Evolutionary conservation across 345 rosid species (phyloP).

Genomic region (Lenwebbia sp.): DNA sequence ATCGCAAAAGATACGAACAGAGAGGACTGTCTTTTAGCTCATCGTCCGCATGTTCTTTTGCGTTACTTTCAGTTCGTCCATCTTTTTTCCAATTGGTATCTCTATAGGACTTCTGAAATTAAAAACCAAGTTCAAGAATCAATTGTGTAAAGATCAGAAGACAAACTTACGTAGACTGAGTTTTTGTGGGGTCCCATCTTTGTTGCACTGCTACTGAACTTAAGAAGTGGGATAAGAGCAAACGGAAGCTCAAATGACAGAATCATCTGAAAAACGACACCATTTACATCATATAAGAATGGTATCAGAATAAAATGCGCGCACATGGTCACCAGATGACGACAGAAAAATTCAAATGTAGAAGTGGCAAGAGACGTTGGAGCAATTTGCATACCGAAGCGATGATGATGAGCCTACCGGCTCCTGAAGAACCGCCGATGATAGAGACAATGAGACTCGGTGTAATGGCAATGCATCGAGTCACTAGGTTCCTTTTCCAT

Average conservation of each 20-base stretch:
- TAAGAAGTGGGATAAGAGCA: constrained; percentile 66
- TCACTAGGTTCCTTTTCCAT: too few species aligned
- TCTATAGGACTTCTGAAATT: neutral
- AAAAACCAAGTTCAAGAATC: neutral
- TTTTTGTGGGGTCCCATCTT: too few species aligned
- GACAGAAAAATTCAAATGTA: constrained; percentile 35
- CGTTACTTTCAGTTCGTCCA: neutral
- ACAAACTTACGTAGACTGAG: too few species aligned
- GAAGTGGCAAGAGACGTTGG: too few species aligned
- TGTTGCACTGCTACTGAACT: constrained; percentile 52
- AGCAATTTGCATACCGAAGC: too few species aligned
- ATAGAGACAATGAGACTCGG: too few species aligned
- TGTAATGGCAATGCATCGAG: too few species aligned
- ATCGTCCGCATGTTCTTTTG: neutral
- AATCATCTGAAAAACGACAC: constrained; percentile 30
- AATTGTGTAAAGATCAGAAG: too few species aligned
- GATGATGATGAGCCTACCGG: too few species aligned
- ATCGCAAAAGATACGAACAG: neutral
- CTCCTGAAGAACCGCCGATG: too few species aligned
- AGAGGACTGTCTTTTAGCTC: neutral
- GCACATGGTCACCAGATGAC: neutral
- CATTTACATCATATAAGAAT: neutral
- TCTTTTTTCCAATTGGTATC: constrained; percentile 25
- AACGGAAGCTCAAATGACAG: constrained; percentile 39
- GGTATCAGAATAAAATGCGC: constrained; percentile 38